phyloP scores from a whole-genome alignment of 2,329 filamentous ascomycete species.

The Ophiognomonia clavigignenti-juglandacearum region DNA sequence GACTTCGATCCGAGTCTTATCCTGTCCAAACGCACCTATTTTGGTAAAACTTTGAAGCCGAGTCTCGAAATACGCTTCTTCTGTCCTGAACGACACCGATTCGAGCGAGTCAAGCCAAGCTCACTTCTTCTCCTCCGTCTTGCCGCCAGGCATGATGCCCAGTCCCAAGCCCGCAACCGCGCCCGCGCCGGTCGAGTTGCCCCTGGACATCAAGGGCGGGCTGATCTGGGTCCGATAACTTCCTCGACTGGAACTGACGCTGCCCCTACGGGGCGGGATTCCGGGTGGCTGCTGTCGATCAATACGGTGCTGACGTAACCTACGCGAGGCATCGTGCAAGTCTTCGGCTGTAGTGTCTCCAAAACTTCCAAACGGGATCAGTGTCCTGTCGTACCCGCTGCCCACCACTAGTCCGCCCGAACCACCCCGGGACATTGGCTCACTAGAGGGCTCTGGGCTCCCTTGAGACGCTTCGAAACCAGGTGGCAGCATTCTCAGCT shows the following conservation, averaged over 20 bases:
- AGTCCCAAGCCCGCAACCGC: no score
- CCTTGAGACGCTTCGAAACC: not conserved
- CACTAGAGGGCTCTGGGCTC: not conserved
- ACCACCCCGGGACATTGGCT: not conserved
- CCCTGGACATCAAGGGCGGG: not conserved
- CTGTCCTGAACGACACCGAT: no score
- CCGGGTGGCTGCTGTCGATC: not conserved
- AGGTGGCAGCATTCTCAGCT: not conserved
- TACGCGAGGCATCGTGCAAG: not conserved
- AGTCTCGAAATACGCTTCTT: no score
- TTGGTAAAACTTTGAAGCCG: no score
- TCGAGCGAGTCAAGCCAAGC: not conserved
- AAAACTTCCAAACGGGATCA: slow-evolving; percentile 2
- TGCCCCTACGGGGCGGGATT: not conserved
- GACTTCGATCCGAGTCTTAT: no score
- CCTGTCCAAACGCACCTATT: no score
- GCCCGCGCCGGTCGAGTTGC: not conserved
- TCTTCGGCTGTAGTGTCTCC: not conserved
- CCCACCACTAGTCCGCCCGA: not conserved
- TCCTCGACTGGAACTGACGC: not conserved
- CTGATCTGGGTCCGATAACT: not conserved
- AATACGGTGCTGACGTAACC: not conserved
- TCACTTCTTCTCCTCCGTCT: not conserved
- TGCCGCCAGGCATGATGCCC: not conserved
- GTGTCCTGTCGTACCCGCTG: not conserved